Conservation (phyloP, 768 basidiomycete genomes). For the Termitomyces heimii region DNA sequence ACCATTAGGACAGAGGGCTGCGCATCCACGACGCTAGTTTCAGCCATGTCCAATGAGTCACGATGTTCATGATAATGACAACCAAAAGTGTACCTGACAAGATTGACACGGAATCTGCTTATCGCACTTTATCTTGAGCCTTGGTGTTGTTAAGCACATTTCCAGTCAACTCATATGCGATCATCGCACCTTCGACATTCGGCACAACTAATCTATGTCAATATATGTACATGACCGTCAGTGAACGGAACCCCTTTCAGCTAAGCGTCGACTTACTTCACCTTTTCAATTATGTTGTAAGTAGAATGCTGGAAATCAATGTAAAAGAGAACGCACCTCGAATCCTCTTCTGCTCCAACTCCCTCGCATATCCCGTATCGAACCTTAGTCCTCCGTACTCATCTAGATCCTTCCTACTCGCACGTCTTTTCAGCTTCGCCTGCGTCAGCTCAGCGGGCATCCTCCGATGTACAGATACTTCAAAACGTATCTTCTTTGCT, state of each 20-base stretch:
- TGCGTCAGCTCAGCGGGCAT: slow-evolving; percentile 54
- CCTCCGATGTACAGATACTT: neutral
- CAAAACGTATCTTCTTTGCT: neutral
- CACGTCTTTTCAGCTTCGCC: slow-evolving; percentile 42
- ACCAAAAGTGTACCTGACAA: slow-evolving; percentile 54
- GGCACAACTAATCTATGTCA: slow-evolving; percentile 53
- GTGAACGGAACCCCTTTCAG: slow-evolving; percentile 7
- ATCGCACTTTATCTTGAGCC: slow-evolving; percentile 80
- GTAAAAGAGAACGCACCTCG: slow-evolving; percentile 33
- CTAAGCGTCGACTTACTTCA: slow-evolving; percentile 17
- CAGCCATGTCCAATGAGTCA: neutral
- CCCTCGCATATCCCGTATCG: slow-evolving; percentile 51
- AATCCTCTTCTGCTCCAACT: slow-evolving; percentile 70
- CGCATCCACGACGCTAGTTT: slow-evolving; percentile 56
- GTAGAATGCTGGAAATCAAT: slow-evolving; percentile 7
- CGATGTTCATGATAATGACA: neutral
- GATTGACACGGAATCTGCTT: slow-evolving; percentile 78
- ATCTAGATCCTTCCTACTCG: slow-evolving; percentile 43
- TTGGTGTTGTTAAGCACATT: slow-evolving; percentile 15
- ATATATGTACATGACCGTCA: neutral
- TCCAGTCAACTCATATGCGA: slow-evolving; percentile 22
- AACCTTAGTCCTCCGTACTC: slow-evolving; percentile 31
- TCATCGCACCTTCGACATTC: slow-evolving; percentile 73
- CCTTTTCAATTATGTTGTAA: slow-evolving; percentile 11
- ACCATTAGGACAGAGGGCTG: slow-evolving; percentile 70